Evolutionary conservation across 805 yeast genomes (phyloP), one percentile per base, ranked within the genome.

Genomic region (Candida maris): DNA sequence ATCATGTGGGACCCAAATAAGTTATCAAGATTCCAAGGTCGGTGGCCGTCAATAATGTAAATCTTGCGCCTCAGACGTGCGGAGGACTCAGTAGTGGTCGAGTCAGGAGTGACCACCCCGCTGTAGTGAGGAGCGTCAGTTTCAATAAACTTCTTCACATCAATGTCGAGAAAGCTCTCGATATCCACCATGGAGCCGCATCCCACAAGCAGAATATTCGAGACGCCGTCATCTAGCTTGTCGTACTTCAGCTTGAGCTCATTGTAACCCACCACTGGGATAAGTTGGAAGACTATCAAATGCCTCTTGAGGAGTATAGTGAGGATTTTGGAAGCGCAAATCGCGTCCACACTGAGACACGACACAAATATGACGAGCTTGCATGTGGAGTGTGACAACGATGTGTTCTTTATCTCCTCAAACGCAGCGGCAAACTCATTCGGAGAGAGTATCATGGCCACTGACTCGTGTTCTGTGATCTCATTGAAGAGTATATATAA

Each of bases 21-120:
- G 55, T 93, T 93, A 57, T 89, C 96, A 45, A 93, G 65, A 61
- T 89, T 89, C 97, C 98, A 93, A 4, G 98, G 99, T 45, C 97
- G 67, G 46, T 85, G 93, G 3, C 95, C 88, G 61, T 93, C 99
- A 38, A 93, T 70, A 8, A 94, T 75, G 51, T 86, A 94, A 2
- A 91, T 73, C 38, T 71, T 76, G 45, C 93, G 70, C 32, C 63
- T 71, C 27, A 71, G 56, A 30, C 57, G 52, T 22, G 65, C 44
- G 15, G 57, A 56, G 12, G 46, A 32, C 23, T 50, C 61, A 23
- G 50, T 54, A n/a, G 50, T 30, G 17, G 59, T 29, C 44, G 54
- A 47, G 13, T 49, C 54, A 8, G 54, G 53, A 17, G 54, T 49
- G 8, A 49, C 45, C 6, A 49, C 47, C 12, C 47, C 40, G 8